Percentiles rank a stretch among this genome's conserved stretches.
Evolutionary conservation across 176 grass and related monocot species (phyloP).

Genomic region (Bromus sterilis): DNA sequence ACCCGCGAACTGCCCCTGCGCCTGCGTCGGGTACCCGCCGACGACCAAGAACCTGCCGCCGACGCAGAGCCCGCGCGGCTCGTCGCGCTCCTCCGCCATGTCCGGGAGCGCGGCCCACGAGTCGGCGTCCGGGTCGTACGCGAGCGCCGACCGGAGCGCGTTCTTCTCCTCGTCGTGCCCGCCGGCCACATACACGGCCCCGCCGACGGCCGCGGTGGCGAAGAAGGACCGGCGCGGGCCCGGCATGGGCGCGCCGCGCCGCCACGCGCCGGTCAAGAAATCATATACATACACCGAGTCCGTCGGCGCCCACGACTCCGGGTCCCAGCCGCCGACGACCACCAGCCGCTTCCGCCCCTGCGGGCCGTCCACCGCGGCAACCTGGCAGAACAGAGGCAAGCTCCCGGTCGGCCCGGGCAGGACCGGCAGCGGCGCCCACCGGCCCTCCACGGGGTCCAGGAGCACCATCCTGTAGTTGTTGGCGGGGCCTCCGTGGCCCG

Average conservation of each 20-base stretch:
- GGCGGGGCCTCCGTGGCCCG: background rate
- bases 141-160: slow-evolving; percentile 67
- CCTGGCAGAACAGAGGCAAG: slow-evolving; percentile 82
- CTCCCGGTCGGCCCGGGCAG: slow-evolving; percentile 21
- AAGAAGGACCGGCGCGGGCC: slow-evolving; percentile 71
- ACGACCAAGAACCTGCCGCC: slow-evolving; percentile 52
- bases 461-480: slow-evolving; percentile 47
- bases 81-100: slow-evolving; percentile 78
- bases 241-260: slow-evolving; percentile 38
- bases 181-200: slow-evolving; percentile 62
- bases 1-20: slow-evolving; percentile 60
- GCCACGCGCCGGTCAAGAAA: slow-evolving; percentile 52
- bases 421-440: slow-evolving; percentile 46
- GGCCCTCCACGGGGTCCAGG: slow-evolving; percentile 31
- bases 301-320: slow-evolving; percentile 62
- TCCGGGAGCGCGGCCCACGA: slow-evolving; percentile 54
- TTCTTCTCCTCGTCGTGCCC: slow-evolving; percentile 96
- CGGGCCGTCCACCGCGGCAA: slow-evolving; percentile 32
- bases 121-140: slow-evolving; percentile 55
- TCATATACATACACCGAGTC: slow-evolving; percentile 76
- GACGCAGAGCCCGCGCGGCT: slow-evolving; percentile 60
- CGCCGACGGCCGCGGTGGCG: slow-evolving; percentile 42
- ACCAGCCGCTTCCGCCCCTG: slow-evolving; percentile 42
- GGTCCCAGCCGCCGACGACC: slow-evolving; percentile 79
- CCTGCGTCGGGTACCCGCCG: slow-evolving; percentile 75